Base-by-base conservation (phyloP, 2,329 filamentous ascomycete genomes). In the Pezicula rhizophila region DNA sequence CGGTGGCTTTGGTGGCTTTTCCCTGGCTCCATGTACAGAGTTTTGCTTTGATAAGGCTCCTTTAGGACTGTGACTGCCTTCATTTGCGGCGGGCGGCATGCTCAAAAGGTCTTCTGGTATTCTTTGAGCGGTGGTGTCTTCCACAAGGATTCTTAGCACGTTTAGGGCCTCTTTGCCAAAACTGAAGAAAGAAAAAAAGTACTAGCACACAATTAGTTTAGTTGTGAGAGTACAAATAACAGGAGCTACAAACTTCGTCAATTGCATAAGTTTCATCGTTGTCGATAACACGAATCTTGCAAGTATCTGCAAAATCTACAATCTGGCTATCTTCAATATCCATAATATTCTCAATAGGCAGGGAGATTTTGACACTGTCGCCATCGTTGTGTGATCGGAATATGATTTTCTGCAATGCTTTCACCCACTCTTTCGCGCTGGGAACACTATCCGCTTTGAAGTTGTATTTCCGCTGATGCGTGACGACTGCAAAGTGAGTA, bases 371-470 rank as follows among this genome's bases (percentile, higher is more conserved):
- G 66, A 99, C 89, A 63, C 91, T 96, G 64, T 96, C 91, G 8
- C 93, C 92, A 54, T 96, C 92, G 62, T 97, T 97, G 68, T 95
- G 91, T 10, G 90, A 92, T 45, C 91, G 80, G 64, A 97, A 97
- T 49, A 97, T 96, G 58, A 96, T 91, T 51, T 93, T 87, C 63
- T 96, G 92, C 23, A 99, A 73, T 46, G 87, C 83, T 68, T 93
- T 93, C 41, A 96, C 91, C 93, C 93, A 99, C 72, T 97, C 93
- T 66, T 89, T 93, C 10, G 93, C 93, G 63, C 88, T 96, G 4
- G 84, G 78, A 1, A 80, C 76, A 63, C 89, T 96, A 64, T 99
- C 93, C 34, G 92, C 93, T 61, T 82, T 83, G 72, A 97, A 95
- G 60, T 89, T 79, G 68, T 93, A 96, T 1, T 82, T 90, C 47